Evolutionary conservation across 2,329 filamentous ascomycete genomes (phyloP).

Genomic region (Xylariomycetidae sp.): DNA sequence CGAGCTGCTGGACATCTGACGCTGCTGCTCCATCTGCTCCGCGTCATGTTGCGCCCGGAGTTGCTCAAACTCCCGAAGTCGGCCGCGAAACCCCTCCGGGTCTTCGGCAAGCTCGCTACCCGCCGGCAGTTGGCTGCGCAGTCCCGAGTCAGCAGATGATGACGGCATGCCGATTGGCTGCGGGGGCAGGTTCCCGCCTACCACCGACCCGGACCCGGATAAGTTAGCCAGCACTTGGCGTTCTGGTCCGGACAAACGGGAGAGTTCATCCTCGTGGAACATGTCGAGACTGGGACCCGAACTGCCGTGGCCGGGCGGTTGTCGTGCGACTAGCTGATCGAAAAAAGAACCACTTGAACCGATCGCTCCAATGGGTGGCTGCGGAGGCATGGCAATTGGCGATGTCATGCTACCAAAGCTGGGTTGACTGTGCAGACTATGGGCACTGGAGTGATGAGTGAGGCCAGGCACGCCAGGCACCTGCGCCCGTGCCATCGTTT

Average conservation of each 20-base stretch:
- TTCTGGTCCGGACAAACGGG: conserved; percentile 52
- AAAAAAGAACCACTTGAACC: conserved; percentile 64
- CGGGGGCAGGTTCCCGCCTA: conserved; percentile 27
- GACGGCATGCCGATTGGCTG: conserved; percentile 31
- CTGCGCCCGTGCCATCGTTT: conserved; percentile 68
- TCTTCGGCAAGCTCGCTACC: conserved; percentile 48
- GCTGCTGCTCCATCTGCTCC: conserved; percentile 33
- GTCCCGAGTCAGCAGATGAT: conserved; percentile 30
- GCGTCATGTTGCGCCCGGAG: conserved; percentile 68
- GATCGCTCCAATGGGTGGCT: conserved; percentile 51
- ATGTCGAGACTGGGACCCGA: conserved; percentile 43
- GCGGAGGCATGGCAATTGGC: conserved; percentile 57
- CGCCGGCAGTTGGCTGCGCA: conserved; percentile 43
- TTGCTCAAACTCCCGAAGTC: conserved; percentile 78
- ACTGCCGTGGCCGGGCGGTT: conserved; percentile 33
- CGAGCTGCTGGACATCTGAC: not conserved
- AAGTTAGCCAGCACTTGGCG: conserved; percentile 45
- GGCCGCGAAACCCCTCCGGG: conserved; percentile 57
- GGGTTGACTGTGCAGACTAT: conserved; percentile 93
- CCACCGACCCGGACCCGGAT: too few species aligned
- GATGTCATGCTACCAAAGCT: conserved; percentile 93
- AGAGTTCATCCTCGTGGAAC: conserved; percentile 68
- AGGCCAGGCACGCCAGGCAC: conserved; percentile 54
- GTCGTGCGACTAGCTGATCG: conserved; percentile 47
- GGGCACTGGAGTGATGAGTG: conserved; percentile 90